Conservation (phyloP, 495 filamentous ascomycete genomes). For the Talaromyces proteolyticus region DNA sequence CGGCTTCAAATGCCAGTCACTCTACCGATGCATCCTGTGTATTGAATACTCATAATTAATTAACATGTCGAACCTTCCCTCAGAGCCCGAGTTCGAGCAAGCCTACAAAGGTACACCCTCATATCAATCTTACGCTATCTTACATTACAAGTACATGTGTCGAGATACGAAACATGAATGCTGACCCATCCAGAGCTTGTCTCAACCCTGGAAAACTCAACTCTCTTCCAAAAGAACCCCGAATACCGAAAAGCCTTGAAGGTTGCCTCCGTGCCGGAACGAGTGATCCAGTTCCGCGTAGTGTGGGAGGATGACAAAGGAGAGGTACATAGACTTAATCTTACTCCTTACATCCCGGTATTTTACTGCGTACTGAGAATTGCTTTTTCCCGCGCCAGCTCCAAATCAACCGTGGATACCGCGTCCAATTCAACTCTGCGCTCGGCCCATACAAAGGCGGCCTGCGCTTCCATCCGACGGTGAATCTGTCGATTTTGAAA, state of each 20-base stretch:
- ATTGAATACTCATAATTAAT: no score
- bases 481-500: slow-evolving; percentile 97
- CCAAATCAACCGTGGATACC: slow-evolving; percentile 94
- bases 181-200: slow-evolving; percentile 63
- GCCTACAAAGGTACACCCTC: slow-evolving; percentile 96
- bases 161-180: no score
- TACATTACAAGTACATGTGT: background rate
- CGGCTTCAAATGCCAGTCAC: slow-evolving; percentile 24
- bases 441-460: slow-evolving; percentile 98
- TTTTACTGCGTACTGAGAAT: background rate
- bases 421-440: slow-evolving; percentile 98
- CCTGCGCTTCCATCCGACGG: slow-evolving; percentile 86
- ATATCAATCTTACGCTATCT: slow-evolving; percentile 10
- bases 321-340: slow-evolving; percentile 28
- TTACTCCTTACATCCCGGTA: background rate
- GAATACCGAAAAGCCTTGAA: slow-evolving; percentile 88
- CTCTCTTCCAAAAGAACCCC: slow-evolving; percentile 88
- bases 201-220: slow-evolving; percentile 87
- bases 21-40: background rate
- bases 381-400: slow-evolving; percentile 34
- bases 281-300: slow-evolving; percentile 94
- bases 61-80: slow-evolving; percentile 74
- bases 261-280: slow-evolving; percentile 89
- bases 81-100: slow-evolving; percentile 98
- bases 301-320: slow-evolving; percentile 93